phyloP scores from a whole-genome alignment of 805 yeast genomes.

The Barnettozyma siamensis region DNA sequence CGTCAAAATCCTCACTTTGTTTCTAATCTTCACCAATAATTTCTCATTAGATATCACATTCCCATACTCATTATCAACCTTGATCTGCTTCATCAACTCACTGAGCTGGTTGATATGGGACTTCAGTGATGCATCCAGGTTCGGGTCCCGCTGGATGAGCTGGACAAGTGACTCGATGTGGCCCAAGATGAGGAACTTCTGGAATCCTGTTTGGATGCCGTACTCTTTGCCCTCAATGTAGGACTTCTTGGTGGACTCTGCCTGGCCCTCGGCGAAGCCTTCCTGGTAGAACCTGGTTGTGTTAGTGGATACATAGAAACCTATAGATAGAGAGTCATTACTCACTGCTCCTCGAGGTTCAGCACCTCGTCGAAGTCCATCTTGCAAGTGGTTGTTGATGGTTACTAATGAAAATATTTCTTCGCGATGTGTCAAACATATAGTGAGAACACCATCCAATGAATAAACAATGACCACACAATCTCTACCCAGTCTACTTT shows the following conservation, averaged over 20 bases:
- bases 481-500: background rate
- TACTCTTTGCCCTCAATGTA: constrained; percentile 73
- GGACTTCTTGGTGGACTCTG: constrained; percentile 54
- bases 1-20: constrained; percentile 52
- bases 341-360: constrained; percentile 49
- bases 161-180: constrained; percentile 25
- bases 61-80: constrained; percentile 42
- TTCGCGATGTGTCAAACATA: no score
- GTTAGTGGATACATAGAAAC: constrained; percentile 7
- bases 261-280: constrained; percentile 69
- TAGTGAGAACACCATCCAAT: no score
- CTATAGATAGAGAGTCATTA: background rate
- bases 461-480: no score
- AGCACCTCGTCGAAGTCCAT: constrained; percentile 49
- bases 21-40: constrained; percentile 47
- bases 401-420: no score
- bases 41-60: constrained; percentile 54
- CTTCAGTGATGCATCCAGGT: no score
- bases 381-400: background rate
- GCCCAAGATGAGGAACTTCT: constrained; percentile 64
- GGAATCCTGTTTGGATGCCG: constrained; percentile 77
- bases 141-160: constrained; percentile 31
- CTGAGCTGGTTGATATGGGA: constrained; percentile 24
- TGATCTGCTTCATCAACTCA: constrained; percentile 28
- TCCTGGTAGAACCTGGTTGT: constrained; percentile 45